These are phyloP conservation scores for Fusarium austroafricanum DNA, from an alignment of 2,329 filamentous ascomycete species.

Conservation along the genomic window DNA sequence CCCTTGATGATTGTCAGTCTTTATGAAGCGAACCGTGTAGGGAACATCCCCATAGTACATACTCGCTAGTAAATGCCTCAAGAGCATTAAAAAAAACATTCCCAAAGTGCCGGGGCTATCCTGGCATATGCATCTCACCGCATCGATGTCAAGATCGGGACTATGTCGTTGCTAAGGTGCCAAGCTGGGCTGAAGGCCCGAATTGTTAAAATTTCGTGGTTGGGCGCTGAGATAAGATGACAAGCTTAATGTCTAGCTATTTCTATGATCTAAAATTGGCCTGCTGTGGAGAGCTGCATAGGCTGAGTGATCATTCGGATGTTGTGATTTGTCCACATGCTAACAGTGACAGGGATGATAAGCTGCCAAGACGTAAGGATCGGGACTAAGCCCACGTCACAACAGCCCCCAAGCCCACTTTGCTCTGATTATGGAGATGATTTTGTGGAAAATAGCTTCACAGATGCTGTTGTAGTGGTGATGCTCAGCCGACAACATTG, in stretches of 20 bases:
- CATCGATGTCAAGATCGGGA: background rate
- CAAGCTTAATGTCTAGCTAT: too few species aligned
- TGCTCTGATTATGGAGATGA: background rate
- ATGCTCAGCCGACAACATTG: background rate
- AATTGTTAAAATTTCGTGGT: background rate
- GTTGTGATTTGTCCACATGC: background rate
- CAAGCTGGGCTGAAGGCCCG: background rate
- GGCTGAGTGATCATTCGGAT: background rate
- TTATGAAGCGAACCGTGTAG: too few species aligned
- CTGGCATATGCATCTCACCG: background rate
- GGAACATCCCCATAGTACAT: too few species aligned
- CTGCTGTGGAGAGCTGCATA: too few species aligned
- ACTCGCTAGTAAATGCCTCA: background rate
- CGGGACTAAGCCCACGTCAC: background rate
- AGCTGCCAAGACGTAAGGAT: background rate
- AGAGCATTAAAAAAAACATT: rapidly evolving
- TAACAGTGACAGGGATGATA: background rate
- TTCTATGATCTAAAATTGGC: background rate
- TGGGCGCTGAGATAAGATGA: background rate
- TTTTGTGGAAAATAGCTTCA: background rate
- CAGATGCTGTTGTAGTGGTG: background rate
- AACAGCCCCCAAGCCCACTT: background rate
- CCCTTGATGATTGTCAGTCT: too few species aligned
- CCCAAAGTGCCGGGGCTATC: too few species aligned
- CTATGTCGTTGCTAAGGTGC: background rate